These are phyloP conservation scores for Xylaria palmicola DNA, from an alignment of 495 filamentous ascomycete species.

Conservation along the genomic window DNA sequence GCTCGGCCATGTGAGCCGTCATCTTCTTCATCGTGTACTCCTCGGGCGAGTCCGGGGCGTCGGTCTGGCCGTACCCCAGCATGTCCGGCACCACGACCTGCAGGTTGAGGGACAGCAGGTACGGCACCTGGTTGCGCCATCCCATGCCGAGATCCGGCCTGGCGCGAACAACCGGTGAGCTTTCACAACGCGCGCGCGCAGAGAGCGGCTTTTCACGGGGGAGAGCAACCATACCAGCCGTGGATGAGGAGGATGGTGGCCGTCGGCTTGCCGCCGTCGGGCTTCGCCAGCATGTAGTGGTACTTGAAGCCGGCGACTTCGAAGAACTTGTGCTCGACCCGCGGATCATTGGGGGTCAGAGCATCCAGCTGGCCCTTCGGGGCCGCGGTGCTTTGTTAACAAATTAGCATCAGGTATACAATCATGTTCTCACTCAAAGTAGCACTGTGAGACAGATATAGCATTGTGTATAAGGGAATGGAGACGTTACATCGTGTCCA, in stretches of 20 bases:
- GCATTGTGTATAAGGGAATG: too few relatives aligned
- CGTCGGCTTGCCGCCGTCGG: constrained; percentile 47
- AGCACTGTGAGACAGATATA: background rate
- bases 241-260: constrained; percentile 64
- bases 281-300: constrained; percentile 67
- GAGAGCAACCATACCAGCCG: constrained; percentile 50
- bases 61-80: constrained; percentile 78
- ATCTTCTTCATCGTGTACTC: constrained; percentile 69
- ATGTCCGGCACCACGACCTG: constrained; percentile 76
- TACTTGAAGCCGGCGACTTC: constrained; percentile 65
- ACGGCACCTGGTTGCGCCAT: constrained; percentile 83
- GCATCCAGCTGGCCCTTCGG: constrained; percentile 51
- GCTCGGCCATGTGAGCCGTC: constrained; percentile 66
- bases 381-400: constrained; percentile 7
- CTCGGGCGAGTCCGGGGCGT: constrained; percentile 50
- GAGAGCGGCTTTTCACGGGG: background rate
- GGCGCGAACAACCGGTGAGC: background rate
- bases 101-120: constrained; percentile 64
- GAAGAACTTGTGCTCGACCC: constrained; percentile 60
- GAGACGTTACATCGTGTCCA: too few relatives aligned
- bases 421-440: background rate
- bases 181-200: background rate
- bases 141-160: constrained; percentile 65
- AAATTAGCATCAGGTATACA: background rate
- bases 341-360: constrained; percentile 61